phyloP scores from a whole-genome alignment of 139 green algal genomes.

The Picochlorum sp. region DNA sequence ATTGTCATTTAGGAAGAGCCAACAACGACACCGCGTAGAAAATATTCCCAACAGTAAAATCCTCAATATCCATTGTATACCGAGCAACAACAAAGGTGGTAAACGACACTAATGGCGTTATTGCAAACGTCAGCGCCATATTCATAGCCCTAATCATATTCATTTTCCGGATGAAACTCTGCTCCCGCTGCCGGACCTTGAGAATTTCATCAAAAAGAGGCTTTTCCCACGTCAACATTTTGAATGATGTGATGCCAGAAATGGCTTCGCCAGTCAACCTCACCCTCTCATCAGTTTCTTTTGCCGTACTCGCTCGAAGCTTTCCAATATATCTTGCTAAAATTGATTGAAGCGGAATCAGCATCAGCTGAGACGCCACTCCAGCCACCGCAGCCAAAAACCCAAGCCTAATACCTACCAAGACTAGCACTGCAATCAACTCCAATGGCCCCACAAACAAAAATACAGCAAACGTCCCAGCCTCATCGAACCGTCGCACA shows the following conservation, averaged over 20 bases:
- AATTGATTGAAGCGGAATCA: conserved; percentile 58
- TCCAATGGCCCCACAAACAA: conserved; percentile 42
- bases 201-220: conserved; percentile 32
- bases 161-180: conserved; percentile 35
- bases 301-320: conserved; percentile 32
- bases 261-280: conserved; percentile 50
- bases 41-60: conserved; percentile 48
- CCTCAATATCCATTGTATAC: conserved; percentile 1
- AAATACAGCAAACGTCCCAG: conserved; percentile 57
- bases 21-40: conserved; percentile 63
- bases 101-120: conserved; percentile 59
- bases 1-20: conserved; percentile 49
- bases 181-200: conserved; percentile 39
- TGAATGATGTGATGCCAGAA: conserved; percentile 59
- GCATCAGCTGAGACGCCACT: conserved; percentile 40
- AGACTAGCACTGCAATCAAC: conserved; percentile 54
- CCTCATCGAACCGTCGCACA: conserved; percentile 67
- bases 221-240: conserved; percentile 70
- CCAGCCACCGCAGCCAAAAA: conserved; percentile 53
- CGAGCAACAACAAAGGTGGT: conserved; percentile 56
- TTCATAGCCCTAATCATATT: conserved; percentile 58
- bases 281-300: conserved; percentile 70
- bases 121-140: conserved; percentile 52
- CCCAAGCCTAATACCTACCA: conserved; percentile 61
- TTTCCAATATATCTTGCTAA: conserved; percentile 49